phyloP scores from a whole-genome alignment of 78 protist species.

The Salpingoeca rosetta region DNA sequence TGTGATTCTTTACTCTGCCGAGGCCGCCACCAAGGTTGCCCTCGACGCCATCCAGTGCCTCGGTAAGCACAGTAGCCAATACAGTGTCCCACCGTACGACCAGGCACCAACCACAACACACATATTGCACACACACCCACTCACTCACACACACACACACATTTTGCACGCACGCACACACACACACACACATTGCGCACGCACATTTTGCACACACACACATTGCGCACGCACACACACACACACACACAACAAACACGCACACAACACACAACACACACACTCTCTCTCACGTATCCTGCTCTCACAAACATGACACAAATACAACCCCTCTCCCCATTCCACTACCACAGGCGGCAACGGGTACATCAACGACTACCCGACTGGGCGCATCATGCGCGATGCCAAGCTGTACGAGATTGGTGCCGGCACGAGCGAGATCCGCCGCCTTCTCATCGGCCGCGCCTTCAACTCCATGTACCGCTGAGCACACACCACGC shows the following conservation, averaged over 20 bases:
- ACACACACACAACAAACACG: too few species aligned
- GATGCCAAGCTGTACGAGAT: constrained; percentile 91
- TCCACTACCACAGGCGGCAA: constrained; percentile 90
- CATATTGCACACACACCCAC: too few species aligned
- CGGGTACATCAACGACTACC: constrained; percentile 90
- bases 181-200: too few species aligned
- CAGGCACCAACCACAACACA: too few species aligned
- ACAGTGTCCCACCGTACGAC: background rate
- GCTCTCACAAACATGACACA: too few species aligned
- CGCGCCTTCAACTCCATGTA: constrained; percentile 27
- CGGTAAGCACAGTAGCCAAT: constrained; percentile 4
- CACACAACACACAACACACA: too few species aligned
- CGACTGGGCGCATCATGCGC: constrained; percentile 76
- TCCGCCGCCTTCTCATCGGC: constrained; percentile 80
- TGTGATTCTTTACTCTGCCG: constrained; percentile 73
- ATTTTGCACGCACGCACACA: too few species aligned
- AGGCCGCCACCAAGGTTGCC: constrained; percentile 70
- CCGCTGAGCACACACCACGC: constrained; percentile 3
- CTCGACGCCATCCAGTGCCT: constrained; percentile 78
- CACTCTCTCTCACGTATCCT: too few species aligned
- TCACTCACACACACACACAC: too few species aligned
- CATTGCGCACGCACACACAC: too few species aligned
- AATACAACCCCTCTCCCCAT: too few species aligned
- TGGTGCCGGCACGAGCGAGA: constrained; percentile 88
- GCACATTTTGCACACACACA: too few species aligned